Evolutionary conservation across 371 early-diverging fungal genomes (phyloP).

Genomic region (Capillidium heterosporum): DNA sequence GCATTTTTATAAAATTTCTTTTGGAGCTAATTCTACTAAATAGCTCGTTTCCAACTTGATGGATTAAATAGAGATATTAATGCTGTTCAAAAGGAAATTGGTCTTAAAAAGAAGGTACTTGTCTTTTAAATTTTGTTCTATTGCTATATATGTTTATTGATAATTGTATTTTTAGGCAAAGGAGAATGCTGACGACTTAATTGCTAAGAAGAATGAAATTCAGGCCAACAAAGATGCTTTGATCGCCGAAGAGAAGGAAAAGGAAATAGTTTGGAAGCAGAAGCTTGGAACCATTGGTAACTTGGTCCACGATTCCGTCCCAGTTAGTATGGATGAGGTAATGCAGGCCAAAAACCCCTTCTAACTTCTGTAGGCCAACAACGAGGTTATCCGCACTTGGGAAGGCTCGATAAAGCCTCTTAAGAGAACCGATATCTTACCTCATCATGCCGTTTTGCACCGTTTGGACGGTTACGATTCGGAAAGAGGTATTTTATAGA

Average conservation of each 20-base stretch:
- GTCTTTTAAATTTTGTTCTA: neutral
- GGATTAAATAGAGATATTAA: constrained; percentile 81
- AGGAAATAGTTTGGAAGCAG: constrained; percentile 40
- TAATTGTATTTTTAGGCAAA: constrained; percentile 25
- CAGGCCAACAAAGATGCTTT: constrained; percentile 52
- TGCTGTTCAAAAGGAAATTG: constrained; percentile 81
- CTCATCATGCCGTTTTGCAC: constrained; percentile 87
- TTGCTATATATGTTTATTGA: neutral
- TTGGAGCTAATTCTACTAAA: neutral
- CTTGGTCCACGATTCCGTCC: constrained; percentile 88
- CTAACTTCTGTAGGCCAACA: constrained; percentile 36
- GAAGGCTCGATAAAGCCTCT: constrained; percentile 32
- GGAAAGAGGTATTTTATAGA: constrained; percentile 44
- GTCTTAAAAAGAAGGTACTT: constrained; percentile 57
- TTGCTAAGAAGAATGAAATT: constrained; percentile 50
- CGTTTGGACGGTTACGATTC: constrained; percentile 86
- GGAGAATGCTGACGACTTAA: constrained; percentile 65
- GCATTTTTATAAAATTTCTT: constrained; percentile 9
- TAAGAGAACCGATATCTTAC: constrained; percentile 51
- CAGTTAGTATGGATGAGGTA: constrained; percentile 13
- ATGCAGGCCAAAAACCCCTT: neutral
- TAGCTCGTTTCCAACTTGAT: constrained; percentile 73
- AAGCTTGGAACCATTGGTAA: constrained; percentile 82
- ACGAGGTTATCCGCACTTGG: constrained; percentile 56
- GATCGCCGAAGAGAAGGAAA: constrained; percentile 45